phyloP scores from a whole-genome alignment of 176 grass and related monocot genomes.

The Alloteropsis semialata region DNA sequence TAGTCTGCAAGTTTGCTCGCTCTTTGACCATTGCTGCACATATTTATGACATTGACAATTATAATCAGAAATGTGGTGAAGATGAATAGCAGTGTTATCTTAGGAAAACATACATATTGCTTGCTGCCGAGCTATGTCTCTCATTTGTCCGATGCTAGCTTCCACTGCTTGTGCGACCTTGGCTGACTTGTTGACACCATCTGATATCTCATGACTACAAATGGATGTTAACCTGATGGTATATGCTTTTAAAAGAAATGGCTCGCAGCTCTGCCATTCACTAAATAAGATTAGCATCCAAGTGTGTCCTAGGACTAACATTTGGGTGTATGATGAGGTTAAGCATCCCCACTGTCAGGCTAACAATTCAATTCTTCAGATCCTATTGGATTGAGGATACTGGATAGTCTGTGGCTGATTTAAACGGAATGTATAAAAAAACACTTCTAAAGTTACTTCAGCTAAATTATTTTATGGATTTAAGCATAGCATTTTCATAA shows the following conservation, averaged over 20 bases:
- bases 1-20: slow-evolving; percentile 50
- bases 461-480: not conserved
- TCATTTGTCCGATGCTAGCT: slow-evolving; percentile 62
- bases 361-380: not conserved
- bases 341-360: not conserved
- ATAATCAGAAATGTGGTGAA: not conserved
- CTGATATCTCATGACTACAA: slow-evolving; percentile 66
- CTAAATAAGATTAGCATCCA: not conserved
- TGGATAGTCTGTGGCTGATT: not conserved
- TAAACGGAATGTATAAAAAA: not conserved
- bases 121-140: slow-evolving; percentile 44
- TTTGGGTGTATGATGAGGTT: not conserved
- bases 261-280: not conserved
- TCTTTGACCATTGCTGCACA: slow-evolving; percentile 62
- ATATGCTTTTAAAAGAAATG: not conserved
- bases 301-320: not conserved
- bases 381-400: not conserved
- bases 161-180: slow-evolving; percentile 59
- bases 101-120: slow-evolving; percentile 55
- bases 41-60: not conserved
- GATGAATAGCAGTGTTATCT: not conserved
- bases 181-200: slow-evolving; percentile 69
- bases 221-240: not conserved
- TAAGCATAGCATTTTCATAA: slow-evolving; percentile 1
- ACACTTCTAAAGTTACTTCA: not conserved